These are phyloP conservation scores for Plasmodium gallinaceum DNA, from an alignment of 169 alveolate species.

Conservation along the genomic window DNA sequence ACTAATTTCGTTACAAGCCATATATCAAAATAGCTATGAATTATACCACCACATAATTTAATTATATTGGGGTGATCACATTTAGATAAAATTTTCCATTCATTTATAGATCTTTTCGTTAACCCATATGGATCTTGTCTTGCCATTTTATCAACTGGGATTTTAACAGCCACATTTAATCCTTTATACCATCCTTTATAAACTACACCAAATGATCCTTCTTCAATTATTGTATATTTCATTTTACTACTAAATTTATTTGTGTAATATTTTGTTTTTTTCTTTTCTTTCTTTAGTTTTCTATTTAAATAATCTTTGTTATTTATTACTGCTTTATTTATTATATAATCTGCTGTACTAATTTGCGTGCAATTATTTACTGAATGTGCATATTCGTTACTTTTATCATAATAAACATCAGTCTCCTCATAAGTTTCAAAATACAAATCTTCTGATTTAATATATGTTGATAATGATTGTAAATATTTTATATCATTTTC, in stretches of 20 bases:
- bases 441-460: slow-evolving; percentile 29
- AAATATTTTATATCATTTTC: slow-evolving; percentile 58
- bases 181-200: slow-evolving; percentile 85
- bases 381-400: background rate
- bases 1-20: slow-evolving; percentile 91
- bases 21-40: slow-evolving; percentile 90
- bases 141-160: slow-evolving; percentile 90
- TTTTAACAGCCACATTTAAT: slow-evolving; percentile 87
- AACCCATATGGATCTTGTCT: slow-evolving; percentile 91
- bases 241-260: slow-evolving; percentile 19
- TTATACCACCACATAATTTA: slow-evolving; percentile 89
- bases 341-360: background rate
- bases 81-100: slow-evolving; percentile 90
- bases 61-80: slow-evolving; percentile 87
- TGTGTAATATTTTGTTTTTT: slow-evolving; percentile 8
- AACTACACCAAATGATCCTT: slow-evolving; percentile 89
- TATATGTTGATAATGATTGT: slow-evolving; percentile 36
- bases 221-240: slow-evolving; percentile 82
- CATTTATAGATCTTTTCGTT: slow-evolving; percentile 88
- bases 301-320: background rate
- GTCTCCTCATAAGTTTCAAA: slow-evolving; percentile 55
- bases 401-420: slow-evolving; percentile 15
- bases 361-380: background rate
- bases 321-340: background rate
- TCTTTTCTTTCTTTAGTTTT: slow-evolving; percentile 17